Percentiles rank a stretch among this genome's conserved stretches.
phyloP scores from a whole-genome alignment of 176 grass and related monocot genomes.

The Bonia amplexicaulis region DNA sequence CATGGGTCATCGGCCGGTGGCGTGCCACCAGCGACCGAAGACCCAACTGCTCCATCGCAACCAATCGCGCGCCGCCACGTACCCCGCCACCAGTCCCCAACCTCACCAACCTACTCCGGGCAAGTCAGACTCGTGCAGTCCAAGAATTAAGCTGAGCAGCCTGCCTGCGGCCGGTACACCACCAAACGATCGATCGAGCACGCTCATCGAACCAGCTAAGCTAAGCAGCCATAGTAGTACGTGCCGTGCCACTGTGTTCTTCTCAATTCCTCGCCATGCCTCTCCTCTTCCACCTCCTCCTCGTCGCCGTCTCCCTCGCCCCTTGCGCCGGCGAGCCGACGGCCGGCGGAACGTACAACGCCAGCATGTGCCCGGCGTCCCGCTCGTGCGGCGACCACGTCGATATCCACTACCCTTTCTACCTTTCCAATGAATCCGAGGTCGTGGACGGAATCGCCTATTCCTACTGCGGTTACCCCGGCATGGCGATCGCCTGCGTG shows the following conservation, averaged over 20 bases:
- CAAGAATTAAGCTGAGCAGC: neutral
- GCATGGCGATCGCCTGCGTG: constrained; percentile 34
- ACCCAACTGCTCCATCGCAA: neutral
- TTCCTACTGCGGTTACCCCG: constrained; percentile 45
- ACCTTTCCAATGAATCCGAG: neutral
- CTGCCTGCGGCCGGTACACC: neutral
- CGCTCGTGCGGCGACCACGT: neutral
- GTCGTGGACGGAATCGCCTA: neutral
- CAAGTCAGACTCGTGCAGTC: neutral
- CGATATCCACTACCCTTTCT: constrained; percentile 32
- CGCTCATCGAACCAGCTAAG: too few species aligned
- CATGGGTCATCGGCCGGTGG: neutral
- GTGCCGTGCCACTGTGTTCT: neutral
- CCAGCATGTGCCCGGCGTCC: neutral
- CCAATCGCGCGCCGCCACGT: neutral
- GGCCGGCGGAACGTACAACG: neutral
- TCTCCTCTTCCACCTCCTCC: neutral
- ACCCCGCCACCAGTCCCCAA: neutral
- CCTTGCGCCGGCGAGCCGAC: neutral
- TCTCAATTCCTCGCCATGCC: neutral
- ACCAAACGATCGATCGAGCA: neutral
- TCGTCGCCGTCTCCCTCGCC: neutral
- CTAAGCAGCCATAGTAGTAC: too few species aligned
- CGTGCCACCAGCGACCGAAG: neutral
- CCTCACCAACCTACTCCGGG: neutral